These are phyloP conservation scores for Fusarium kyushuense DNA, from an alignment of 2,329 filamentous ascomycete genomes.

Conservation along the genomic window DNA sequence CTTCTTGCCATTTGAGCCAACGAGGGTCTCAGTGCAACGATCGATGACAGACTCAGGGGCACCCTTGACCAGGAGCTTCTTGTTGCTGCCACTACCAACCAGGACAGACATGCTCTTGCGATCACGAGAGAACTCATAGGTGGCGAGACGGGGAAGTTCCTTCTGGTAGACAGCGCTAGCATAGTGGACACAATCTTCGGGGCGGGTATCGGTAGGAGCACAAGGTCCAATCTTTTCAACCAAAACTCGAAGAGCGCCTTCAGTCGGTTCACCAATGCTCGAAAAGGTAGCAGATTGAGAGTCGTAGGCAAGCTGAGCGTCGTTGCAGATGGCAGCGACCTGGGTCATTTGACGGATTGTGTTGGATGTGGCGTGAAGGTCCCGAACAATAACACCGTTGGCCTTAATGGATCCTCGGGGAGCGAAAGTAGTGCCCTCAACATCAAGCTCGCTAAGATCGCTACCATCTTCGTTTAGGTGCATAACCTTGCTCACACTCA, in stretches of 20 bases:
- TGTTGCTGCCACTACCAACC: slow-evolving; percentile 74
- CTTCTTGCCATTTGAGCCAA: slow-evolving; percentile 82
- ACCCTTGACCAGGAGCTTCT: slow-evolving; percentile 94
- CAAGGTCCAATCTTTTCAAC: slow-evolving; percentile 95
- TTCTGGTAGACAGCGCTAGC: slow-evolving; percentile 88
- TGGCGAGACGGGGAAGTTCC: slow-evolving; percentile 79
- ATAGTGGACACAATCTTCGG: slow-evolving; percentile 78
- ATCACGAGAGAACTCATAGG: slow-evolving; percentile 97
- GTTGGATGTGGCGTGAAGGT: slow-evolving; percentile 76
- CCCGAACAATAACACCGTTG: slow-evolving; percentile 74
- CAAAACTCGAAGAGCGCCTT: slow-evolving; percentile 89
- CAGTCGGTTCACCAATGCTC: slow-evolving; percentile 93
- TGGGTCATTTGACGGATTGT: slow-evolving; percentile 84
- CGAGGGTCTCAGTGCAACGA: slow-evolving; percentile 84
- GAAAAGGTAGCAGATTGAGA: slow-evolving; percentile 78
- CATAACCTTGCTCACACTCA: slow-evolving; percentile 96
- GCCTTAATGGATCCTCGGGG: slow-evolving; percentile 80
- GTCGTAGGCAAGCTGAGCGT: slow-evolving; percentile 86
- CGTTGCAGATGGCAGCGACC: slow-evolving; percentile 86
- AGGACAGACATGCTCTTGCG: slow-evolving; percentile 99
- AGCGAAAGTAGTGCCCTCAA: slow-evolving; percentile 93
- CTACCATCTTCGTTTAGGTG: slow-evolving; percentile 80
- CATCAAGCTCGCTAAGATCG: slow-evolving; percentile 84
- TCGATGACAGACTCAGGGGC: slow-evolving; percentile 95
- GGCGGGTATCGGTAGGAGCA: slow-evolving; percentile 65